Evolutionary conservation across 139 green algal genomes (phyloP), one percentile per base, ranked within the genome.

Genomic region (Coelastrella sp.): DNA sequence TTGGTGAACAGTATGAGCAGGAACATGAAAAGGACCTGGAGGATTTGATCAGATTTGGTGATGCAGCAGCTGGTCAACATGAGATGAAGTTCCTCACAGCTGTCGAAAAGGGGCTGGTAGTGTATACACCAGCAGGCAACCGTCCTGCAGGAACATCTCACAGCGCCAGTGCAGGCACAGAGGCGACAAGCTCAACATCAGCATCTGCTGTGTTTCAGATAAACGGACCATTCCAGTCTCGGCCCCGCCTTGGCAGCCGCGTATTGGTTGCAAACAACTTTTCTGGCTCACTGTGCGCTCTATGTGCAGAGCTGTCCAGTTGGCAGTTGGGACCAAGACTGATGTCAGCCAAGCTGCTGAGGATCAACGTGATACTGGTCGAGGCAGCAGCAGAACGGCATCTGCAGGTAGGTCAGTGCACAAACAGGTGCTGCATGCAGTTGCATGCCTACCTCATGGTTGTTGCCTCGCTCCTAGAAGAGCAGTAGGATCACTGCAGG

Each of bases 261-360:
- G 67, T 89, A 17, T 30, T 94, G 67, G 88, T 91, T 17, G 85
- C 88, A n/a, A 66, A 40, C 69, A 92, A 92, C 67, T 84, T 92
- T 5, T 41, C 88, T 21, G 82, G 86, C 32, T 57, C 85, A 25
- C 34, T 89, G 37, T 15, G 53, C 2, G 83, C 89, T 4, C 84
- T 94, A 51, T 37, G 59, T 30, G 76, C 81, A 19, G 91, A 94
- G 78, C 74, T 91, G 9, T 72, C 72, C 1, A 53, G 62, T 32
- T 94, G 90, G 90, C 83, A 91, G 84, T 60, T 75, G 21, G 84
- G 85, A 15, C 75, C 86, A 13, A 37, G 81, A 4, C 48, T 43
- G 2, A 84, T 84, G 32, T 85, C 87, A 1, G 87, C 86, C 5
- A 51, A 50, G 37, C 86, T 93, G 75, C 86, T 93, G 86, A 81